phyloP scores from a whole-genome alignment of 1,139 yeast species.

The Hyphopichia pseudoburtonii region DNA sequence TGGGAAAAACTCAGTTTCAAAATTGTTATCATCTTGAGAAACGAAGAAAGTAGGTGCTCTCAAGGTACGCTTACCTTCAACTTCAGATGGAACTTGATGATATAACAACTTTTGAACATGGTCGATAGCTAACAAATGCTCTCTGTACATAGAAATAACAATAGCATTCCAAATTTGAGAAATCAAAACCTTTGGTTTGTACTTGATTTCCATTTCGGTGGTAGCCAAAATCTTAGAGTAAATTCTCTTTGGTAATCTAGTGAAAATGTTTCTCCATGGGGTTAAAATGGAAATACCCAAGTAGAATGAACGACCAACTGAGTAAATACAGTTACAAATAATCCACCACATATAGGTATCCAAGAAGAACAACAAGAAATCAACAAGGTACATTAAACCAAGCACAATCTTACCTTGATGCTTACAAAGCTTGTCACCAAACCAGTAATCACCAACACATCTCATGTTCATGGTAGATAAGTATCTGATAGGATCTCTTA shows the following conservation, averaged over 20 bases:
- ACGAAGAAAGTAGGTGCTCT: conserved; percentile 99
- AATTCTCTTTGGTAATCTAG: conserved; percentile 97
- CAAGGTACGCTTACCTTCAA: conserved; percentile 96
- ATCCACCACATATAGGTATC: conserved; percentile 99
- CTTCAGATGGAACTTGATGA: conserved; percentile 96
- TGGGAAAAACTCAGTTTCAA: conserved; percentile 95
- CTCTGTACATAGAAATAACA: conserved; percentile 98
- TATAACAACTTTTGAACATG: conserved; percentile 95
- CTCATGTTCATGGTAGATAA: conserved; percentile 49
- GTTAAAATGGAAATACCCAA: conserved; percentile 97
- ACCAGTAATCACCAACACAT: conserved; percentile 87
- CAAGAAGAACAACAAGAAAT: conserved; percentile 91
- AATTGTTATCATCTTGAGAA: conserved; percentile 94
- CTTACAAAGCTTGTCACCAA: conserved; percentile 68
- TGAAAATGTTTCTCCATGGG: conserved; percentile 98
- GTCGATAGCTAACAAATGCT: conserved; percentile 93
- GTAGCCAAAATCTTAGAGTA: conserved; percentile 97
- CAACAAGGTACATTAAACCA: conserved; percentile 90
- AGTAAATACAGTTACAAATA: conserved; percentile 89
- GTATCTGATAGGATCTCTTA: conserved; percentile 90
- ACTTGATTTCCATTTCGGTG: conserved; percentile 97
- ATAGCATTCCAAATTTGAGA: conserved; percentile 99
- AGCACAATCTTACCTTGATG: conserved; percentile 86
- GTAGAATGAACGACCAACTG: conserved; percentile 96
- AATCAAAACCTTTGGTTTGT: conserved; percentile 96